Evolutionary conservation across 352 stramenopile genomes (phyloP).

Genomic region (Phytophthora litchii): DNA sequence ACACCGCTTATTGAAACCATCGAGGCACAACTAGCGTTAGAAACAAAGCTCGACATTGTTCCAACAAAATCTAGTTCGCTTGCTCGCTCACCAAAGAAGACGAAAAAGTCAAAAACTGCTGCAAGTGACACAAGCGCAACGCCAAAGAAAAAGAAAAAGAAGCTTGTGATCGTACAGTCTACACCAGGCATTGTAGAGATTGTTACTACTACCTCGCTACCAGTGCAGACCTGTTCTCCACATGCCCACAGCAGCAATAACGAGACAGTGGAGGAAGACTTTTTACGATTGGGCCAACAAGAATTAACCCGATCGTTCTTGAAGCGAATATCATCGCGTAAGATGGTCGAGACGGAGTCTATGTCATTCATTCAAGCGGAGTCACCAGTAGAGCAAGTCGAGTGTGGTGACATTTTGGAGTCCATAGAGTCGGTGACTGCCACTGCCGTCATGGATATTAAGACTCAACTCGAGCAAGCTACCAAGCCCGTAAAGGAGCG

Average conservation of each 20-base stretch:
- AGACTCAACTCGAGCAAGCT: constrained; percentile 4
- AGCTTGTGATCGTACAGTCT: neutral
- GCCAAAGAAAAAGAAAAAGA: constrained; percentile 11
- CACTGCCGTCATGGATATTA: constrained; percentile 4
- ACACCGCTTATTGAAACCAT: no score
- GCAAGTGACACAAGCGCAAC: neutral
- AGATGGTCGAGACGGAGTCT: constrained; percentile 3
- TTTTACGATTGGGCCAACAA: constrained; percentile 18
- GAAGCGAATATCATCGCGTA: constrained; percentile 21
- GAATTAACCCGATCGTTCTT: constrained; percentile 20
- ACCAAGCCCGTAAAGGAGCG: constrained; percentile 10
- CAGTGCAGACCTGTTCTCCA: neutral
- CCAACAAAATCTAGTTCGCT: neutral
- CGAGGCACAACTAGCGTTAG: neutral
- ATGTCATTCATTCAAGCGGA: constrained; percentile 1
- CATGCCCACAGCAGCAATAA: neutral
- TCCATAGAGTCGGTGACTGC: neutral
- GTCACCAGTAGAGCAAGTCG: constrained; percentile 5
- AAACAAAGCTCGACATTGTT: neutral
- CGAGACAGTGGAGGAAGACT: constrained; percentile 3
- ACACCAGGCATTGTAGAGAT: neutral
- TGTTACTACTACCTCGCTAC: neutral
- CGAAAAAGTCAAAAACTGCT: neutral
- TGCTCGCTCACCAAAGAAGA: constrained; percentile 6
- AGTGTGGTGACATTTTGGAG: neutral